phyloP scores from a whole-genome alignment of 2,329 filamentous ascomycete species.

The Aspergillus novoparasiticus region DNA sequence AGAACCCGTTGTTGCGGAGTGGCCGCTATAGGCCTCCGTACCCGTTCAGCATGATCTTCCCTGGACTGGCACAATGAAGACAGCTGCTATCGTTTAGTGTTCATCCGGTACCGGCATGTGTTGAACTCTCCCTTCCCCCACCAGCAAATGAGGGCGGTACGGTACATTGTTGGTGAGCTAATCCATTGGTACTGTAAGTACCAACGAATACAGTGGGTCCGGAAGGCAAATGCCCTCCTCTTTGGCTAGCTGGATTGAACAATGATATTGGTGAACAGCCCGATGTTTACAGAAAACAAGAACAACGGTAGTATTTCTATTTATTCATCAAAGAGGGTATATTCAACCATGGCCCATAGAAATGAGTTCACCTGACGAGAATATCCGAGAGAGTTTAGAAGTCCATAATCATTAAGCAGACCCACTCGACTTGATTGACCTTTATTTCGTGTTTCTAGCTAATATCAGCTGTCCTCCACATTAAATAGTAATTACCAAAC shows the following conservation, averaged over 20 bases:
- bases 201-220: neutral
- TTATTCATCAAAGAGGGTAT: no score
- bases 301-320: no score
- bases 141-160: neutral
- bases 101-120: neutral
- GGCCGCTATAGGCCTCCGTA: no score
- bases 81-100: neutral
- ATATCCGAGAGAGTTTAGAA: no score
- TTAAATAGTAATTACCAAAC: no score
- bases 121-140: neutral
- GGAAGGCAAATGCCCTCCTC: neutral
- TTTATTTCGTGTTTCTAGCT: no score
- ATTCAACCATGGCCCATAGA: neutral
- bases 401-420: no score
- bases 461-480: no score
- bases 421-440: no score
- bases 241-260: neutral
- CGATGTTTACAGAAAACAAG: neutral
- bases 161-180: neutral
- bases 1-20: no score
- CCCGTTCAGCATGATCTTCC: neutral
- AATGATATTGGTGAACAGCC: neutral
- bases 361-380: neutral
- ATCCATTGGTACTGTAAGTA: neutral
- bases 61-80: neutral